Percentiles rank a stretch among this genome's conserved stretches.
Evolutionary conservation across 225 moss, liverwort and hornwort genomes (phyloP).

Genomic region (Physcomitrellopsis africana): DNA sequence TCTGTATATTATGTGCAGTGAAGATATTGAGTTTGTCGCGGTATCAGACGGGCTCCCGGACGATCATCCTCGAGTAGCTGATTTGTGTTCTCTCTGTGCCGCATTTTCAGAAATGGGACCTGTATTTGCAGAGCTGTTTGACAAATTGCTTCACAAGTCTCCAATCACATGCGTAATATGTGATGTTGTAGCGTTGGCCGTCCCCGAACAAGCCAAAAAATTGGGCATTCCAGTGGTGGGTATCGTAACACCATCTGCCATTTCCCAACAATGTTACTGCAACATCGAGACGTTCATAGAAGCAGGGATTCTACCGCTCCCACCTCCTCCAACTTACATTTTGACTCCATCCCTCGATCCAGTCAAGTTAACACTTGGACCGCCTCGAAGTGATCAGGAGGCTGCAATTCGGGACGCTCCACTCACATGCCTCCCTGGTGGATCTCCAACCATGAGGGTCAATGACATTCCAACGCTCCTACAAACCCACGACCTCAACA

Average conservation of each 20-base stretch:
- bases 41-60: slow-evolving; percentile 14
- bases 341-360: slow-evolving; percentile 18
- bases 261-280: slow-evolving; percentile 19
- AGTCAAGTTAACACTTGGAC: background rate
- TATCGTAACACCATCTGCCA: slow-evolving; percentile 29
- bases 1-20: slow-evolving; percentile 19
- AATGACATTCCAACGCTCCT: slow-evolving; percentile 33
- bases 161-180: slow-evolving; percentile 37
- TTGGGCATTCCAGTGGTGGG: slow-evolving; percentile 29
- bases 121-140: slow-evolving; percentile 26
- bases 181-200: background rate
- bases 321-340: slow-evolving; percentile 11
- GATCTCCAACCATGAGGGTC: slow-evolving; percentile 30
- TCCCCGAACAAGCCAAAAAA: slow-evolving; percentile 11
- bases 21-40: slow-evolving; percentile 20
- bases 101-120: slow-evolving; percentile 13
- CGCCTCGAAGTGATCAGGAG: slow-evolving; percentile 26
- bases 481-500: slow-evolving; percentile 4
- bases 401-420: slow-evolving; percentile 18
- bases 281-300: slow-evolving; percentile 10
- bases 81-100: background rate
- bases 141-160: background rate
- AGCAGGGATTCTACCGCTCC: slow-evolving; percentile 27
- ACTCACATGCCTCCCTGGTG: slow-evolving; percentile 29
- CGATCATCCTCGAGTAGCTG: background rate